Base-by-base conservation (phyloP, 2,329 filamentous ascomycete species). In the Verticillium klebahnii region DNA sequence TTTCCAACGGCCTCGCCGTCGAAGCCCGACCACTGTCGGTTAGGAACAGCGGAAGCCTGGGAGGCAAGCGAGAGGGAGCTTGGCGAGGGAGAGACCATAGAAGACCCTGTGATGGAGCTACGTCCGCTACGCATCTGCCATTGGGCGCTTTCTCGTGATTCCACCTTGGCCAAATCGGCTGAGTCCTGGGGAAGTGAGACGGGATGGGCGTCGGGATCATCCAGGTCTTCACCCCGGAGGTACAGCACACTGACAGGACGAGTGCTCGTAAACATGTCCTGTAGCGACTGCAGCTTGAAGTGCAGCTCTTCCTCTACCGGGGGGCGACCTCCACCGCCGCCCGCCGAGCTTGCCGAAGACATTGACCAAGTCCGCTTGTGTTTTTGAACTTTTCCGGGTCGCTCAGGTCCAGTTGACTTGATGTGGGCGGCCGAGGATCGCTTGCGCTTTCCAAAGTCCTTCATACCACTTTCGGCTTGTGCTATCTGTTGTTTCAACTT, bases 311-410 rank as follows among this genome's bases (percentile, higher is more conserved):
- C 91, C 71, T 90, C 88, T 31, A 86, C 76, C 0, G 85, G 79
- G n/a, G 79, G 70, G 25, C 85, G 78, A 19, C 71, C 69, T 1
- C 75, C 73, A 12, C 69, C 68, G 19, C 76, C 81, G 15, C 81
- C 82, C 3, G 81, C 82, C 3, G 88, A 90, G 70, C 87, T 88
- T 36, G 85, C 79, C 6, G 94, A 97, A 29, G 92, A 93, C 83
- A 96, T 92, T 11, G 94, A 97, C 93, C 93, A 97, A 0, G 93
- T 96, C 63, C 94, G 83, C 76, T 96, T 96, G 77, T 97, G 93
- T 75, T 97, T 97, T 29, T 87, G 85, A 1, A 91, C 85, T 74
- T 97, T 97, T n/a, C 90, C 90, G 2, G 90, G 88, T 61, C 91
- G 81, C 73, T 88, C 77, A 65, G 81, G 75, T 66, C 79, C 79